Conservation (phyloP, 2,329 filamentous ascomycete genomes). For the Xylaria hypoxylon region DNA sequence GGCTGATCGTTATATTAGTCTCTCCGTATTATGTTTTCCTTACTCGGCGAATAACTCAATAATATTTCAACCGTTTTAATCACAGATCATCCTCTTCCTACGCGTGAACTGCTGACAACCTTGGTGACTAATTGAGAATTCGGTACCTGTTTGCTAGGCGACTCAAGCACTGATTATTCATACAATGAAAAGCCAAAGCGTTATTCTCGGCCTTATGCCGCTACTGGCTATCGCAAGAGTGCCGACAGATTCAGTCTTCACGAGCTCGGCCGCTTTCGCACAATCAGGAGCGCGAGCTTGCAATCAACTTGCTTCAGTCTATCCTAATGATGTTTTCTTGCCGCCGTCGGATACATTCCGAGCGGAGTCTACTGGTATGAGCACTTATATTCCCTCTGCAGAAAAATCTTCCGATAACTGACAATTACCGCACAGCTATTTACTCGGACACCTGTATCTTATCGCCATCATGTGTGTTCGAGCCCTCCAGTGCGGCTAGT, state of each 20-base stretch:
- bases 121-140: background rate
- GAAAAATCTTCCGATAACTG: background rate
- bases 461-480: slow-evolving; percentile 18
- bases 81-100: background rate
- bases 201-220: slow-evolving; percentile 6
- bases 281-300: slow-evolving; percentile 3
- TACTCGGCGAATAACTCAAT: background rate
- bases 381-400: background rate
- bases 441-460: slow-evolving; percentile 21
- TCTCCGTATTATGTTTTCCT: background rate
- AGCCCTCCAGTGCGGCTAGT: slow-evolving; percentile 6
- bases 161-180: background rate
- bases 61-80: background rate
- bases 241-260: background rate
- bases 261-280: background rate
- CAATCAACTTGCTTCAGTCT: slow-evolving; percentile 7
- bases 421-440: slow-evolving; percentile 2
- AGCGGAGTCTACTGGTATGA: slow-evolving; percentile 16
- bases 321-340: slow-evolving; percentile 12
- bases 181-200: slow-evolving; percentile 10
- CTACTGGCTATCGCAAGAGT: background rate
- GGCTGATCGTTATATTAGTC: background rate
- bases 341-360: slow-evolving; percentile 9
- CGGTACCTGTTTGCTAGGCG: background rate
- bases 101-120: background rate